These are phyloP conservation scores for Adiantum capillusveneris DNA, from an alignment of 75 land plant genomes.

Conservation along the genomic window DNA sequence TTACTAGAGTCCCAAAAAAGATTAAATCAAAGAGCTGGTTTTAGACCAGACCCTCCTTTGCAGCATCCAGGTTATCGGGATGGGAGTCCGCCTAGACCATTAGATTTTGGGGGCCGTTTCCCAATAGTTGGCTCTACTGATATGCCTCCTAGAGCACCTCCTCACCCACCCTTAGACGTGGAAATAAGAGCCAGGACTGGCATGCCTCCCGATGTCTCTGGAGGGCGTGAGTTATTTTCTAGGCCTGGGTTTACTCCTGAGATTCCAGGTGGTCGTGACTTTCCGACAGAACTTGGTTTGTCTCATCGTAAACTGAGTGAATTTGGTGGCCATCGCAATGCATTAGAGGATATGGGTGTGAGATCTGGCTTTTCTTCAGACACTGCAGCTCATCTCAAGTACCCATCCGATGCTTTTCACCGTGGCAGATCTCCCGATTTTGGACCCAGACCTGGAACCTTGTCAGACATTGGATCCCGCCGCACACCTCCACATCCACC, in stretches of 20 bases:
- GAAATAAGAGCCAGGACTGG: slow-evolving; percentile 20
- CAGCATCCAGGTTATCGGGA: slow-evolving; percentile 6
- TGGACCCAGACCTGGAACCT: background rate
- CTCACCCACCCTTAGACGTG: slow-evolving; percentile 7
- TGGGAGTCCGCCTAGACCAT: slow-evolving; percentile 12
- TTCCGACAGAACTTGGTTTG: background rate
- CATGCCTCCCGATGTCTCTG: slow-evolving; percentile 9
- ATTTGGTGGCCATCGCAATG: background rate
- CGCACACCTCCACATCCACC: slow-evolving; percentile 3
- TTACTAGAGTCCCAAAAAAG: background rate
- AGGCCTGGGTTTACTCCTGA: background rate
- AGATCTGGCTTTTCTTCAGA: background rate
- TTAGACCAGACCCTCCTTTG: background rate
- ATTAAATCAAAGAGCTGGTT: background rate
- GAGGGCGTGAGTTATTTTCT: background rate
- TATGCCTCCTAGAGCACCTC: slow-evolving; percentile 8
- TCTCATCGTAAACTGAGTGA: background rate
- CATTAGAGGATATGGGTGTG: background rate
- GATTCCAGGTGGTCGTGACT: background rate
- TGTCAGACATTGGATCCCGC: background rate
- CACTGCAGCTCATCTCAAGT: background rate
- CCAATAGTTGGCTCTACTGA: slow-evolving; percentile 4
- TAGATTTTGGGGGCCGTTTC: slow-evolving; percentile 21
- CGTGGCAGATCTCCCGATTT: background rate
- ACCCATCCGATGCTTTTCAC: background rate